These are phyloP conservation scores for Rhododendron simsii DNA, from an alignment of 148 eudicot genomes.

Conservation along the genomic window DNA sequence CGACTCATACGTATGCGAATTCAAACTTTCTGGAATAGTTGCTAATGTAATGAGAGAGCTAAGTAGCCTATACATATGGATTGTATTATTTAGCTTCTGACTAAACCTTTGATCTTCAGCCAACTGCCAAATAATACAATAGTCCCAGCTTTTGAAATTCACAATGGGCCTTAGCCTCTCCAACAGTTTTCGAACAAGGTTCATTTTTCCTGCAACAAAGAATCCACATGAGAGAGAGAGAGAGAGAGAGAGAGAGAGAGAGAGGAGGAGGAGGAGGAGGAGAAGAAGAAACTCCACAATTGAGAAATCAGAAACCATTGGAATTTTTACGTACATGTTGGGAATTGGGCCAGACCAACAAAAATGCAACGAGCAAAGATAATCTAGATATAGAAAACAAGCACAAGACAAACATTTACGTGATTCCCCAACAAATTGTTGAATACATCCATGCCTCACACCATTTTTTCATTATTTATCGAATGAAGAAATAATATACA, in stretches of 20 bases:
- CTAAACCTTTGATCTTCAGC: slow-evolving; percentile 79
- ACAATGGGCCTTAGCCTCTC: slow-evolving; percentile 65
- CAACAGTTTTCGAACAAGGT: slow-evolving; percentile 35
- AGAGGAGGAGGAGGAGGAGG: too few relatives aligned
- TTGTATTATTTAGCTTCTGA: background rate
- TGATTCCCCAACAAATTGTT: background rate
- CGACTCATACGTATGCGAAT: background rate
- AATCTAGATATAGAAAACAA: background rate
- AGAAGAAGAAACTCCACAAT: background rate
- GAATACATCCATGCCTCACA: background rate
- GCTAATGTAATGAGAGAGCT: background rate
- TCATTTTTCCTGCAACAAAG: slow-evolving; percentile 32
- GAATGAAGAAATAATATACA: too few relatives aligned
- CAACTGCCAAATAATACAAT: slow-evolving; percentile 74
- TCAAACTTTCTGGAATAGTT: background rate
- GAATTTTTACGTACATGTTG: background rate
- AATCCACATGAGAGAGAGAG: background rate
- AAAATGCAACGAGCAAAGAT: background rate
- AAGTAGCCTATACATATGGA: background rate
- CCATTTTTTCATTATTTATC: background rate
- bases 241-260: too few relatives aligned
- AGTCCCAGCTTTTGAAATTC: slow-evolving; percentile 74
- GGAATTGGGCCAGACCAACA: background rate
- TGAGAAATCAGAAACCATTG: background rate
- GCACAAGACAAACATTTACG: background rate